These are phyloP conservation scores for Anastatica hierochuntica DNA, from an alignment of 345 rosid genomes.

Conservation along the genomic window DNA sequence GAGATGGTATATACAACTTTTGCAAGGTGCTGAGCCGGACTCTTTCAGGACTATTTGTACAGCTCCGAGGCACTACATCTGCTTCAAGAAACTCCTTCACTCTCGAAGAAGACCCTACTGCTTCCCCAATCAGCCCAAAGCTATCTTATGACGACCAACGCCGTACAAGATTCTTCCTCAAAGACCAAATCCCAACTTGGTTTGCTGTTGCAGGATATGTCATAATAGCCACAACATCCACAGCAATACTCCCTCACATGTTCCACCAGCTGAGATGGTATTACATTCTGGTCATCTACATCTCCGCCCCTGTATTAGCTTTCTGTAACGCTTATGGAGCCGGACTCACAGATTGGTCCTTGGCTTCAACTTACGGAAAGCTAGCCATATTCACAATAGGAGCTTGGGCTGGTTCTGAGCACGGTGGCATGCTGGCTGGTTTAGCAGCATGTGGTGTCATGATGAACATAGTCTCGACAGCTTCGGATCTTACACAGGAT, in stretches of 20 bases:
- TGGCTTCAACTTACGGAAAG: conserved; percentile 79
- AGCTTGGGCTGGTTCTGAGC: conserved; percentile 56
- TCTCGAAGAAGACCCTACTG: conserved; percentile 33
- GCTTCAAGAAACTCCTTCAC: conserved; percentile 15
- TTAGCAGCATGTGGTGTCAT: conserved; percentile 82
- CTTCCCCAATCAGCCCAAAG: conserved; percentile 24
- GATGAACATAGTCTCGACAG: conserved; percentile 84
- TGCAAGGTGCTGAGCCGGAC: conserved; percentile 58
- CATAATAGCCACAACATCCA: conserved; percentile 40
- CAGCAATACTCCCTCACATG: conserved; percentile 44
- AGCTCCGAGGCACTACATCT: conserved; percentile 25
- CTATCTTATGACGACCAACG: conserved; percentile 51
- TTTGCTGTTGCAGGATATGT: conserved; percentile 49
- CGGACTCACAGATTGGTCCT: conserved; percentile 84
- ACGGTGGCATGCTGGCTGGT: conserved; percentile 73
- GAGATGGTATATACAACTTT: conserved; percentile 74
- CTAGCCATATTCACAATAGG: conserved; percentile 64
- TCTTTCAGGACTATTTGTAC: conserved; percentile 36
- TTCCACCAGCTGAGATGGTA: conserved; percentile 64
- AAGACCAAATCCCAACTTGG: conserved; percentile 74
- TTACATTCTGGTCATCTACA: conserved; percentile 52
- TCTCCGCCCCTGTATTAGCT: conserved; percentile 57
- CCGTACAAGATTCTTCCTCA: conserved; percentile 51
- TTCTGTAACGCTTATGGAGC: conserved; percentile 83
- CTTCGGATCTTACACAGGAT: conserved; percentile 77